phyloP scores from a whole-genome alignment of 106 monocot genomes.

The Agapanthus africanus region DNA sequence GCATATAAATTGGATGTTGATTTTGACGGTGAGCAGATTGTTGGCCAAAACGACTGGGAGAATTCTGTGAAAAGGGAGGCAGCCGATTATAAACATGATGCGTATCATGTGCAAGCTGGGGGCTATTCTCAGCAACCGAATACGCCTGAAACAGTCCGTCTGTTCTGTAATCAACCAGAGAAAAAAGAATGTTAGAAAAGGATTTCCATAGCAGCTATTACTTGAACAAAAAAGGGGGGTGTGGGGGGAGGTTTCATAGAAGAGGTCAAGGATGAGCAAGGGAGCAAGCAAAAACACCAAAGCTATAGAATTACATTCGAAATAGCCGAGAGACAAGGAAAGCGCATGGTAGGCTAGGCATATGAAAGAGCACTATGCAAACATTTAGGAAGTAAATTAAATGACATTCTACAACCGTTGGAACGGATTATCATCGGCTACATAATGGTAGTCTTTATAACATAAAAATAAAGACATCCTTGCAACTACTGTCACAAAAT shows the following conservation, averaged over 20 bases:
- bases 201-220: too few relatives aligned
- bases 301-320: neutral
- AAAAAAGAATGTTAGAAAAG: too few relatives aligned
- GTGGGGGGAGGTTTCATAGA: too few relatives aligned
- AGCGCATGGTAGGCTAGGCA: neutral
- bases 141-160: constrained; percentile 25
- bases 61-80: constrained; percentile 35
- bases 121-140: constrained; percentile 26
- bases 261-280: too few relatives aligned
- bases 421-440: neutral
- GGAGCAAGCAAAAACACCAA: too few relatives aligned
- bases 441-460: neutral
- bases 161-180: constrained; percentile 56
- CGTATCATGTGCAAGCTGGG: constrained; percentile 28
- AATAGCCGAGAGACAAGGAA: neutral
- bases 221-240: too few relatives aligned
- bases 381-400: too few relatives aligned
- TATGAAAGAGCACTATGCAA: neutral
- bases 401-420: neutral
- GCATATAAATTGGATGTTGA: constrained; percentile 21
- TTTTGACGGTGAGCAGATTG: constrained; percentile 37
- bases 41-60: constrained; percentile 58
- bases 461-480: neutral
- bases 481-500: too few relatives aligned
- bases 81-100: constrained; percentile 27